Conservation (phyloP, 2,329 filamentous ascomycete genomes). For the Aspergillus sojae region DNA sequence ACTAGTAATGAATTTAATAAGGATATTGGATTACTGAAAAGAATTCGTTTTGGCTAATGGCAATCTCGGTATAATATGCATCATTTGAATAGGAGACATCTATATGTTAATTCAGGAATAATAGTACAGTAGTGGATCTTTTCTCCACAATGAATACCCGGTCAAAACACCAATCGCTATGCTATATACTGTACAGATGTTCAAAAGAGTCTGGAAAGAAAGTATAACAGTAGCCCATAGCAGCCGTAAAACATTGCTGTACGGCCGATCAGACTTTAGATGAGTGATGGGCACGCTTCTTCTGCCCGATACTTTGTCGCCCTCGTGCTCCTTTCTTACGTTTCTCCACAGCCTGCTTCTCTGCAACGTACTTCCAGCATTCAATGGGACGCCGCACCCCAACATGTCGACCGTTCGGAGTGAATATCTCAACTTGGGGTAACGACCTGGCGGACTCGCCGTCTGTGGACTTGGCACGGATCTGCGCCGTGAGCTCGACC, state of each 20-base stretch:
- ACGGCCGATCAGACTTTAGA: neutral
- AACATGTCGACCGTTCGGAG: conserved; percentile 80
- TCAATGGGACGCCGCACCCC: conserved; percentile 45
- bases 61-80: neutral
- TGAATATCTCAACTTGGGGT: conserved; percentile 75
- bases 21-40: neutral
- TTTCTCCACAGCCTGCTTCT: conserved; percentile 35
- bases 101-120: neutral
- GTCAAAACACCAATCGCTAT: conserved; percentile 22
- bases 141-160: neutral
- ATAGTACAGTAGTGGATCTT: neutral
- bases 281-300: conserved; percentile 23
- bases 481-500: conserved; percentile 84
- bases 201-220: neutral
- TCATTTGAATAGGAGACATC: neutral
- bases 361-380: conserved; percentile 36
- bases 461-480: conserved; percentile 58
- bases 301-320: conserved; percentile 28
- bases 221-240: neutral
- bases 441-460: conserved; percentile 48
- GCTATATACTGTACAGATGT: conserved; percentile 14
- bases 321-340: conserved; percentile 27
- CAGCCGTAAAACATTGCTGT: neutral
- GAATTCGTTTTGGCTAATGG: no score
- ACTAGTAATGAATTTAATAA: neutral